Evolutionary conservation across 2,329 filamentous ascomycete genomes (phyloP), one percentile per base, ranked within the genome.

Genomic region (Colletotrichum horii): DNA sequence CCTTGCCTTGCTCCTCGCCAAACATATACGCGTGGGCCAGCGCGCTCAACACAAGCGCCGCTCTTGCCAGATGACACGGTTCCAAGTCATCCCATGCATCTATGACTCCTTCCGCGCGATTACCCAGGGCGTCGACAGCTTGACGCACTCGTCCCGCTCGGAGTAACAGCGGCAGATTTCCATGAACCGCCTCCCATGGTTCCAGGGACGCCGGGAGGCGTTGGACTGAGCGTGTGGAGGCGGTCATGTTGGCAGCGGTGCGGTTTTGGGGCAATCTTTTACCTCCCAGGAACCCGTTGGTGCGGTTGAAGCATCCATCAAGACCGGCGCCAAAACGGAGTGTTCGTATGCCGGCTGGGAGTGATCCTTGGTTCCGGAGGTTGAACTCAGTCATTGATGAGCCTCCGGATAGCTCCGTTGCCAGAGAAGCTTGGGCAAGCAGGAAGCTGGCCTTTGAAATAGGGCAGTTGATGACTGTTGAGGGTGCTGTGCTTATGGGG

Each of bases 21-120:
- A 68, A 75, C 70, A 73, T 75, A 38, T 73, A 75, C 9, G 73
- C 73, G 43, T 75, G 73, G 6, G 73, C 69, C 62, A 75, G 56
- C 26, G 70, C 62, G 43, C 73, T 75, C 34, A 75, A 22, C 5
- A 75, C 64, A 4, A 75, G 43, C 12, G 73, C 73, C 6, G 73
- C 73, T 58, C 73, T 38, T 9, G 73, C 34, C 16, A 75, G 56
- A 16, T 75, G 73, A 11, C 64, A 22, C 15, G 67, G 56, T 36
- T 75, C 62, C 19, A 75, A 6, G 43, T 60, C 38, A 65, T 65
- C 22, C 73, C 73, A 75, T 9, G 62, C 22, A 19, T 58, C 38
- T 36, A 19, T 30, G 4, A 19, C 64, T 9, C 15, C 22, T 24
- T 6, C n/a, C 24, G 26, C 12, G 7, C 24, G 11, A 52, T 64